These are phyloP conservation scores for Sporothrix schenckii DNA, from an alignment of 2,329 filamentous ascomycete species.

Conservation along the genomic window DNA sequence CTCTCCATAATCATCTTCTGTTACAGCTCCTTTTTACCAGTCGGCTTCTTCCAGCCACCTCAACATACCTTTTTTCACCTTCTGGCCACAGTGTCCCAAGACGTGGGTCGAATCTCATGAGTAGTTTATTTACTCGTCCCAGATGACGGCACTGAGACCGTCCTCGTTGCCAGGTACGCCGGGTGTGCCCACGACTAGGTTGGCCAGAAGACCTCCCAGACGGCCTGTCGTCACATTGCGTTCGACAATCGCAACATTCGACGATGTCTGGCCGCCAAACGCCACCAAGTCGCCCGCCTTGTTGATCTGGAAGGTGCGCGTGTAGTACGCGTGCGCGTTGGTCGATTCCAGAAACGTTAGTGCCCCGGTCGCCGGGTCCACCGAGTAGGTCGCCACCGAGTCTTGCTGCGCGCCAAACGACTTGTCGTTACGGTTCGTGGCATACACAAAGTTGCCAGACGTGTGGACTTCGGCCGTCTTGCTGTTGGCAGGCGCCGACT, in stretches of 20 bases:
- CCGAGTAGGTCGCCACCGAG: constrained; percentile 57
- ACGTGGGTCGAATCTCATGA: not conserved
- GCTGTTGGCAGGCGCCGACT: constrained; percentile 49
- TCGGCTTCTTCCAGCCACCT: not conserved
- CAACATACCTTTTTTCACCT: no score
- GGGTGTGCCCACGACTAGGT: constrained; percentile 46
- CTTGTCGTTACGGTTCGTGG: constrained; percentile 64
- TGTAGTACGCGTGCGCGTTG: constrained; percentile 61
- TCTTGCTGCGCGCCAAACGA: constrained; percentile 59
- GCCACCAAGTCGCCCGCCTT: constrained; percentile 62
- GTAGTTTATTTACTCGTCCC: constrained; percentile 47
- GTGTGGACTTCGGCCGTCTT: constrained; percentile 61
- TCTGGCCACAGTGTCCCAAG: not conserved
- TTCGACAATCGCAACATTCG: constrained; percentile 60
- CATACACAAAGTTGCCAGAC: constrained; percentile 59
- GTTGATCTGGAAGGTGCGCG: constrained; percentile 66
- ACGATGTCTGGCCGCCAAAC: constrained; percentile 63
- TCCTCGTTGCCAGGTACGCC: constrained; percentile 51
- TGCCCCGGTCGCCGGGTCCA: constrained; percentile 51
- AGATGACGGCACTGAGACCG: constrained; percentile 53
- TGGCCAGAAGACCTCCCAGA: constrained; percentile 54
- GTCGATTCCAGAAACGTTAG: constrained; percentile 57
- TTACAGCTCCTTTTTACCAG: not conserved
- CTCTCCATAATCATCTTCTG: not conserved
- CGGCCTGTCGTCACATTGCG: constrained; percentile 59